Evolutionary conservation across 352 stramenopile species (phyloP), one percentile per base, ranked within the genome.

Genomic region (Blastocystis sp.): DNA sequence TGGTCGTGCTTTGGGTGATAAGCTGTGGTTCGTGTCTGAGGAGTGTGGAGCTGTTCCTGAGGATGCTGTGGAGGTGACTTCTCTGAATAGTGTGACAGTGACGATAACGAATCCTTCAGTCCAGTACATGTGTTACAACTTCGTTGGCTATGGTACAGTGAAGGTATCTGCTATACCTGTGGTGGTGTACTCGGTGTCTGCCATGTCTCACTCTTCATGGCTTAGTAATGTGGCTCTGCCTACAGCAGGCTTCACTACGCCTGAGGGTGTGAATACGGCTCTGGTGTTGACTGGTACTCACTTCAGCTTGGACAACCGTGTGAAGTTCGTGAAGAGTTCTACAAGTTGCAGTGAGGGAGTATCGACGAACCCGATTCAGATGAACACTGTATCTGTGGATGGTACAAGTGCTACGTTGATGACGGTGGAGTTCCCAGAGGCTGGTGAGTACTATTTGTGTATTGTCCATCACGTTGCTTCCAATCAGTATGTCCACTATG

Each of bases 251-350:
- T 83, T 65, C 29, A 7, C 71, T 12, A 35, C 52, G 43, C 39
- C 39, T 46, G 54, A 65, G 42, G 51, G 43, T 21, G 51, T 51
- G 71, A 66, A 9, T 27, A 59, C 42, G 14, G n/a, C 71, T 52
- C 24, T 83, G 71, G 24, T 29, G 42, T 11, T 83, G 49, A 67
- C 51, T 21, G 71, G 71, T 35, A 83, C 42, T 35, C 11, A 66
- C 21, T 83, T 83, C 46, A 29, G 43, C 5, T 5, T 67, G 49
- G 39, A 43, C 49, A 66, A 24, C 12, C 43, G 54, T 42, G 71
- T 83, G 71, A 83, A 83, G 71, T 83, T 83, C 54, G 71, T 83
- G 49, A 32, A 43, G 49, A 83, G 39, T 56, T 24, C 14, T n/a
- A 43, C 32, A 9, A 54, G 37, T 3, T 83, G 42, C 35, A 32